Evolutionary conservation across 1,139 yeast species (phyloP).

Genomic region (Protomyces inouyei): DNA sequence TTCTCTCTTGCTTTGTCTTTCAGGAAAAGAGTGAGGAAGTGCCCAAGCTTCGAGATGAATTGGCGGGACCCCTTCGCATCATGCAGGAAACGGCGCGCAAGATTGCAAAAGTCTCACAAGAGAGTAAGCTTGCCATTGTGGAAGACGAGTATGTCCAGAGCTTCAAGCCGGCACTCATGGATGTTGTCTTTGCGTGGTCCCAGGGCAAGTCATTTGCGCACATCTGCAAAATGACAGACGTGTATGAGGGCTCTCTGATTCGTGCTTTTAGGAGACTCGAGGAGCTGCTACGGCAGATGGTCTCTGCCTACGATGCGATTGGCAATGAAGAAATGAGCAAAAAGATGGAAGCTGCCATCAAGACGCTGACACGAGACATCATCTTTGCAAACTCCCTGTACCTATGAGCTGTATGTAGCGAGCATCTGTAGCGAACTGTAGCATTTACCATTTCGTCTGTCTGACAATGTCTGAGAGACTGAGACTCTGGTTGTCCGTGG

Average conservation of each 20-base stretch:
- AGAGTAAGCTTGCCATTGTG: conserved; percentile 78
- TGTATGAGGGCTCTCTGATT: conserved; percentile 92
- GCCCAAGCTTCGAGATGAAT: conserved; percentile 78
- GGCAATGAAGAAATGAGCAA: conserved; percentile 59
- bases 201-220: conserved; percentile 93
- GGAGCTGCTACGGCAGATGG: conserved; percentile 85
- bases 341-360: conserved; percentile 83
- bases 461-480: neutral
- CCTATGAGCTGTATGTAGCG: neutral
- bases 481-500: no score
- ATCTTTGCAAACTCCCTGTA: conserved; percentile 59
- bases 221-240: conserved; percentile 97
- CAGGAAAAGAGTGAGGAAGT: conserved; percentile 82
- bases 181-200: conserved; percentile 95
- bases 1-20: conserved; percentile 90
- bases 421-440: neutral
- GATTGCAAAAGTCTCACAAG: conserved; percentile 82
- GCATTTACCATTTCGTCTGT: neutral
- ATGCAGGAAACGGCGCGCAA: conserved; percentile 85
- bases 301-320: conserved; percentile 41
- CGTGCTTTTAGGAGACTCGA: conserved; percentile 91
- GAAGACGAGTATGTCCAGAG: conserved; percentile 90
- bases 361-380: conserved; percentile 86
- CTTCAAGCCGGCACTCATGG: conserved; percentile 91
- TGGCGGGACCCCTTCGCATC: conserved; percentile 80